Evolutionary conservation across 2,329 filamentous ascomycete species (phyloP).

Genomic region (Botryotinia narcissicola): DNA sequence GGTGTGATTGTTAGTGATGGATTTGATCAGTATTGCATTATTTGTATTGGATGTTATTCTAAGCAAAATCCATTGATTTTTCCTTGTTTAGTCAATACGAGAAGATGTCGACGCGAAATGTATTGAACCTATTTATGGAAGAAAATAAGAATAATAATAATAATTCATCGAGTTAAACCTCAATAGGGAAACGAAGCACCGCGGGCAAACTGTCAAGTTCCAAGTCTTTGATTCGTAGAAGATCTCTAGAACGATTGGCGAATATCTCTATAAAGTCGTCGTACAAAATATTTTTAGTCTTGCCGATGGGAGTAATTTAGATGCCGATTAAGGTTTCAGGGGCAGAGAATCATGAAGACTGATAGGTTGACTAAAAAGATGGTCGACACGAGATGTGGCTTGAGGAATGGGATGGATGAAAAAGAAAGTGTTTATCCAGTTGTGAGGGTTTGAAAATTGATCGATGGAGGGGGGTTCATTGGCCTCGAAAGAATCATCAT

Average conservation of each 20-base stretch:
- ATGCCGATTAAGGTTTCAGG: constrained; percentile 14
- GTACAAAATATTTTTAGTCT: neutral
- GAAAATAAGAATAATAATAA: neutral
- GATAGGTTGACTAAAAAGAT: neutral
- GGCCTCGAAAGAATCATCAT: constrained; percentile 1
- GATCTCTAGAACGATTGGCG: constrained; percentile 12
- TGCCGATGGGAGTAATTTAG: neutral
- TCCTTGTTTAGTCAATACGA: neutral
- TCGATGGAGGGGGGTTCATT: neutral
- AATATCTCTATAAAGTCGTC: neutral
- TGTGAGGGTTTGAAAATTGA: neutral
- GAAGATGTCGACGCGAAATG: neutral
- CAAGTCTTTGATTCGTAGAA: neutral
- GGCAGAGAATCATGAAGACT: neutral
- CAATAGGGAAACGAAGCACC: neutral
- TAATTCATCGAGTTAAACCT: neutral
- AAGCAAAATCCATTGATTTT: neutral
- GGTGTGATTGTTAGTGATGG: neutral
- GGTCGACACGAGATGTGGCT: neutral
- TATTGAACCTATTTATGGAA: neutral
- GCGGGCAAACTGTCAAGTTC: neutral
- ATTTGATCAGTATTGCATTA: neutral
- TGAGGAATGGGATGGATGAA: neutral
- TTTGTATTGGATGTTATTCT: neutral
- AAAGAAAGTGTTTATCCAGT: neutral